A percentile compares a stretch with the other conserved stretches of the same genome.
Conservation (phyloP, 2,329 filamentous ascomycete species). For the Rutstroemia sp. region DNA sequence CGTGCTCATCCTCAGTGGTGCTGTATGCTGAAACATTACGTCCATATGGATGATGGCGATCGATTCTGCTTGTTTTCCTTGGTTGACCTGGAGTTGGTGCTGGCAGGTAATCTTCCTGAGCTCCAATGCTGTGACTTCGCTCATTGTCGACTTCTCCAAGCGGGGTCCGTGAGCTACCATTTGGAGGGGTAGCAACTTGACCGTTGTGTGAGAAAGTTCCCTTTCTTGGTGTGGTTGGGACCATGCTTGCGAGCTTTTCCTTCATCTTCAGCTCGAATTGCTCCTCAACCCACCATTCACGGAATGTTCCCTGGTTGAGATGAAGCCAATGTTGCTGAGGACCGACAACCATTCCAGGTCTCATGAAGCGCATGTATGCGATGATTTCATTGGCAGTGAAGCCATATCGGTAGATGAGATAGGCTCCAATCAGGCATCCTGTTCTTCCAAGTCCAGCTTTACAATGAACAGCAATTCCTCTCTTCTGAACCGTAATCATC, state of each 20-base stretch:
- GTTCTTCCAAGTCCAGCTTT: constrained; percentile 95
- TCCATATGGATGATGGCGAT: constrained; percentile 64
- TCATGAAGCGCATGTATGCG: constrained; percentile 98
- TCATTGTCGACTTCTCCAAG: constrained; percentile 94
- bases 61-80: constrained; percentile 75
- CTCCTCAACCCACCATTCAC: constrained; percentile 92
- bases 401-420: constrained; percentile 93
- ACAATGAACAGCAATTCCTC: constrained; percentile 95
- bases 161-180: constrained; percentile 69
- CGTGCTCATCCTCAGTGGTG: constrained; percentile 42
- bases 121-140: constrained; percentile 49
- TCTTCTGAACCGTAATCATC: constrained; percentile 84
- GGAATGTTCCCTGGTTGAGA: constrained; percentile 90
- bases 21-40: constrained; percentile 42
- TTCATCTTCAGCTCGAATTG: constrained; percentile 39
- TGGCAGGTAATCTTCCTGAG: constrained; percentile 86
- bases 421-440: constrained; percentile 92
- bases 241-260: constrained; percentile 42
- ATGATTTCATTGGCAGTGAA: constrained; percentile 98
- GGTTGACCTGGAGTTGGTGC: constrained; percentile 94
- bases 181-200: constrained; percentile 77
- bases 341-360: constrained; percentile 96
- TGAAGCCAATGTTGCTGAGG: constrained; percentile 99
- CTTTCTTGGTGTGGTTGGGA: constrained; percentile 55
- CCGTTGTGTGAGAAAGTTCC: constrained; percentile 51